Evolutionary conservation across 2,329 filamentous ascomycete species (phyloP).

Genomic region (Microcera coccophila): DNA sequence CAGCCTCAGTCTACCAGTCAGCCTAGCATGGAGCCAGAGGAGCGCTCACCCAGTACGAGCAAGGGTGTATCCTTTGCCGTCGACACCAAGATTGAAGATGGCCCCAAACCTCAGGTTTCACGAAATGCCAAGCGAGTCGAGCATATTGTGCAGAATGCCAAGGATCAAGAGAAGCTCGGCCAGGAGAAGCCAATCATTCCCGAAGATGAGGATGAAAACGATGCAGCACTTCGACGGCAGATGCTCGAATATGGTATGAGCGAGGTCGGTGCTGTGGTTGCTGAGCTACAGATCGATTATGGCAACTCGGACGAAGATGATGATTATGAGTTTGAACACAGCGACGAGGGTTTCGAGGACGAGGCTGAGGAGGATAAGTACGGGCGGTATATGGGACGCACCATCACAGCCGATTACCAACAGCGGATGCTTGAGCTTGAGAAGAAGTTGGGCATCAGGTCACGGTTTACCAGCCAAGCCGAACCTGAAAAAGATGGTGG

Average conservation of each 20-base stretch:
- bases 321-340: slow-evolving; percentile 52
- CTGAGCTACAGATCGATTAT: slow-evolving; percentile 82
- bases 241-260: slow-evolving; percentile 89
- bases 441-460: slow-evolving; percentile 62
- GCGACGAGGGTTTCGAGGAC: slow-evolving; percentile 51
- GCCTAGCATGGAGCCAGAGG: slow-evolving; percentile 1
- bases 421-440: slow-evolving; percentile 83
- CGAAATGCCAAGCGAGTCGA: slow-evolving; percentile 48
- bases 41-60: slow-evolving; percentile 27
- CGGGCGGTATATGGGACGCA: slow-evolving; percentile 65
- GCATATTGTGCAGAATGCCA: slow-evolving; percentile 54
- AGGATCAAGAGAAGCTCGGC: slow-evolving; percentile 49
- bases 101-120: slow-evolving; percentile 34
- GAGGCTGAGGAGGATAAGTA: slow-evolving; percentile 56
- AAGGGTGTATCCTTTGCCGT: slow-evolving; percentile 63
- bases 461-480: slow-evolving; percentile 45
- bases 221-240: slow-evolving; percentile 73
- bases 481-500: slow-evolving; percentile 44
- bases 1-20: slow-evolving; percentile 5
- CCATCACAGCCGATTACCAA: slow-evolving; percentile 71
- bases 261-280: slow-evolving; percentile 87
- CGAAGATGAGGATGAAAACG: slow-evolving; percentile 72
- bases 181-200: slow-evolving; percentile 55
- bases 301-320: slow-evolving; percentile 51
- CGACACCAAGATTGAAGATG: slow-evolving; percentile 51